These are phyloP conservation scores for Fusarium humuli DNA, from an alignment of 2,329 filamentous ascomycete genomes.

Conservation along the genomic window DNA sequence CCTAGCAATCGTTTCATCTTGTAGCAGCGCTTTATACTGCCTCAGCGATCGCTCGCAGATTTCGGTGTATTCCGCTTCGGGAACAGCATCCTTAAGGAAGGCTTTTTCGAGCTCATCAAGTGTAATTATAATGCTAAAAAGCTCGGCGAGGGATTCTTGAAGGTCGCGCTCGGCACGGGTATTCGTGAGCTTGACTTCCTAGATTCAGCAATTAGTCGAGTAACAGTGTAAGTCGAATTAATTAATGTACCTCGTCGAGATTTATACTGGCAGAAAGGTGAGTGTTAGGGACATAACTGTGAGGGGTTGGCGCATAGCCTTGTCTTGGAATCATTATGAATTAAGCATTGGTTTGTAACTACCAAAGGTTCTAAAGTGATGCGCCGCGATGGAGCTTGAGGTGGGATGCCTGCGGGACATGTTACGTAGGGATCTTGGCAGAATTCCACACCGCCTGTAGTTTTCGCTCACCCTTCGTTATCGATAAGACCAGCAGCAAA, in stretches of 20 bases:
- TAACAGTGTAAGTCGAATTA: neutral
- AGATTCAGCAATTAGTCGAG: constrained; percentile 31
- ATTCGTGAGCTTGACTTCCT: constrained; percentile 94
- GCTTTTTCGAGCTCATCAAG: constrained; percentile 96
- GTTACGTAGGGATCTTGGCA: constrained; percentile 50
- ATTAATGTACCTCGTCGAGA: constrained; percentile 80
- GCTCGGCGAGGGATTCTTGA: constrained; percentile 94
- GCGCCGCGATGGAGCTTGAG: constrained; percentile 23
- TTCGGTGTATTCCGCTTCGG: constrained; percentile 93
- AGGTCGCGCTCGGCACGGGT: constrained; percentile 90
- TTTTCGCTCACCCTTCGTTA: constrained; percentile 35
- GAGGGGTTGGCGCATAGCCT: constrained; percentile 88
- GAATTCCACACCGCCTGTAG: constrained; percentile 52
- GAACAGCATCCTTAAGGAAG: constrained; percentile 93
- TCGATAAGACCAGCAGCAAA: constrained; percentile 55
- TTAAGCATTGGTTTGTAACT: constrained; percentile 45
- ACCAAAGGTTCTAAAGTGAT: neutral
- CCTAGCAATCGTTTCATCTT: constrained; percentile 88
- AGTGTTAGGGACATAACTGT: constrained; percentile 90
- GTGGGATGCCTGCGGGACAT: constrained; percentile 41
- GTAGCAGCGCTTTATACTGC: constrained; percentile 95
- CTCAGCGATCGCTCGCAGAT: constrained; percentile 94
- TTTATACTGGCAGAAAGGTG: constrained; percentile 89
- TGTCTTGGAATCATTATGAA: constrained; percentile 68
- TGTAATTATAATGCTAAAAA: constrained; percentile 97